phyloP scores from a whole-genome alignment of 768 basidiomycete species.

The Auricularia auricula-judae region DNA sequence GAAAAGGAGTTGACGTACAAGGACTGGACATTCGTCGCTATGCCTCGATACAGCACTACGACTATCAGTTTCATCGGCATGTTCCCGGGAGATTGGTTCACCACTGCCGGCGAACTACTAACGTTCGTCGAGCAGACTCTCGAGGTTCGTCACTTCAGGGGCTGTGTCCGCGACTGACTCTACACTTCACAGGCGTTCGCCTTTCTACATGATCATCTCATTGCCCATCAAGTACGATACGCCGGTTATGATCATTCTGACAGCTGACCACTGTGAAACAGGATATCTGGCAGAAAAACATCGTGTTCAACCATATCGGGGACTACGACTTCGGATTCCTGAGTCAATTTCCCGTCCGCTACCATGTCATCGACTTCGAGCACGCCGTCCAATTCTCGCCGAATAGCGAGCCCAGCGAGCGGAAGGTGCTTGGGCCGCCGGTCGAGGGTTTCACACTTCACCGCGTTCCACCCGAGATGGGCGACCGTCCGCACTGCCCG shows the following conservation, averaged over 20 bases:
- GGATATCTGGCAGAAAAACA: not conserved
- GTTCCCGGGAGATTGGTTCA: not conserved
- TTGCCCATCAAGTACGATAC: not conserved
- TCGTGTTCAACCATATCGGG: not conserved
- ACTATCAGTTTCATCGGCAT: not conserved
- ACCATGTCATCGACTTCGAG: not conserved
- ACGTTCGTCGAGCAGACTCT: not conserved
- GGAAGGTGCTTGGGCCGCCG: not conserved
- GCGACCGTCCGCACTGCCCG: not conserved
- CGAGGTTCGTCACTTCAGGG: not conserved
- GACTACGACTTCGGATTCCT: not conserved
- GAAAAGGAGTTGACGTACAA: not conserved
- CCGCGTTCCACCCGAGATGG: not conserved
- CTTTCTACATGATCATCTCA: not conserved
- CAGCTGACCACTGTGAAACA: not conserved
- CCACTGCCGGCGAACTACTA: not conserved
- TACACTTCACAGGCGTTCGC: not conserved
- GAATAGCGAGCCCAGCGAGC: not conserved
- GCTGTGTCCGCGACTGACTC: not conserved
- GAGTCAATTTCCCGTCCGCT: not conserved
- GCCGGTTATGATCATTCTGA: not conserved
- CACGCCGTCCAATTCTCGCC: not conserved
- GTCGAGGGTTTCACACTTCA: not conserved
- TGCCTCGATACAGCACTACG: not conserved
- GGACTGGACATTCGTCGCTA: not conserved